Evolutionary conservation across 2,329 filamentous ascomycete species (phyloP).

Genomic region (Sporothrix brasiliensis): DNA sequence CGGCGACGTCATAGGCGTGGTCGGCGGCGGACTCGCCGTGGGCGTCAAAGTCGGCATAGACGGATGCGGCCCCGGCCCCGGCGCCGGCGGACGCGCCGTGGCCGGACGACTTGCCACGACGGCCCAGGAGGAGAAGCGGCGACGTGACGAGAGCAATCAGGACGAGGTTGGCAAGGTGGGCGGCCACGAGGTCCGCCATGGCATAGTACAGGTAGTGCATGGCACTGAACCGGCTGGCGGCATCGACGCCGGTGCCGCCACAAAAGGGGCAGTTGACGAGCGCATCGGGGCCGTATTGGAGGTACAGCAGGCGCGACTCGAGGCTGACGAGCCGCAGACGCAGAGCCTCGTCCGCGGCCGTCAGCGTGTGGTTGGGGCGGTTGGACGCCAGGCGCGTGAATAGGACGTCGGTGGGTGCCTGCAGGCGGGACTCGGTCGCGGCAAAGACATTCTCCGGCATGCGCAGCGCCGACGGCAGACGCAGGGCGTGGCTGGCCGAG

Average conservation of each 20-base stretch:
- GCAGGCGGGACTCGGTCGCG: slow-evolving; percentile 76
- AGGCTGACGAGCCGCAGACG: slow-evolving; percentile 68
- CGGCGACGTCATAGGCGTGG: slow-evolving; percentile 29
- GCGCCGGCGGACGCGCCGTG: not conserved
- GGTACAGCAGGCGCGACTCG: slow-evolving; percentile 76
- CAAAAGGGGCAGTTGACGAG: slow-evolving; percentile 83
- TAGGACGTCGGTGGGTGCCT: slow-evolving; percentile 81
- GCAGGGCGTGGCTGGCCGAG: slow-evolving; percentile 52
- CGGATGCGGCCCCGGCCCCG: not conserved
- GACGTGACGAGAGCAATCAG: slow-evolving; percentile 75
- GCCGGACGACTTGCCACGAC: slow-evolving; percentile 53
- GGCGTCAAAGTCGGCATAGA: slow-evolving; percentile 12
- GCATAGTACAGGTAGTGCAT: slow-evolving; percentile 78
- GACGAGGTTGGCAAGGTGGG: slow-evolving; percentile 79
- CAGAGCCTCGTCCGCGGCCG: slow-evolving; percentile 64
- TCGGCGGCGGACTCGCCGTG: slow-evolving; percentile 20
- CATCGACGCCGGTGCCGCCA: slow-evolving; percentile 41
- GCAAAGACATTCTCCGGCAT: slow-evolving; percentile 80
- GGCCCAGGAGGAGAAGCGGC: slow-evolving; percentile 60
- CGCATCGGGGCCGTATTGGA: slow-evolving; percentile 76
- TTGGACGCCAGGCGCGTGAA: slow-evolving; percentile 71
- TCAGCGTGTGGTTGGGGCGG: slow-evolving; percentile 54
- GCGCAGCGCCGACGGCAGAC: slow-evolving; percentile 62
- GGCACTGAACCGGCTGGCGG: slow-evolving; percentile 61
- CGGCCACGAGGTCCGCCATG: slow-evolving; percentile 69